Evolutionary conservation across 495 filamentous ascomycete species (phyloP), one percentile per base, ranked within the genome.

Genomic region (Penicillium ucsense): DNA sequence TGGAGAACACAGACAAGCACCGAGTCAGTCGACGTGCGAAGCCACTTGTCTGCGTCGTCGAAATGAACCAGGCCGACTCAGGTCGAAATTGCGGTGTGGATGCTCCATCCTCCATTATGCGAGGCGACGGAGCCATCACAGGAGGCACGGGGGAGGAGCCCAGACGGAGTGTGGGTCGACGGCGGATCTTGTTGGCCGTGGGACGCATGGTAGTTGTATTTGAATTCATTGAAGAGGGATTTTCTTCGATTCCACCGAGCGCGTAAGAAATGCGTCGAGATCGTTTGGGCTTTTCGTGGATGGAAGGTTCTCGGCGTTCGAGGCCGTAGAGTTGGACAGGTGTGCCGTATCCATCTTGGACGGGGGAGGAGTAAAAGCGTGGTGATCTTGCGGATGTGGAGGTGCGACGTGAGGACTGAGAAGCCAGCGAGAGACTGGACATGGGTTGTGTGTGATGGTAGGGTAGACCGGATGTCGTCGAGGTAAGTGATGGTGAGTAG

Each of bases 231-330:
- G 61, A 52, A 29, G 66, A 56, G 41, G 2, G 20, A 20, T 72
- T 66, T 47, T 71, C 68, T 20, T 64, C 65, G 57, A 70, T 70
- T 41, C 70, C 65, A 49, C 59, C 68, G 30, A 71, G 62, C 36
- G 62, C 66, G 48, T 68, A 61, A 12, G 68, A 71, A 48, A 71
- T 57, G 27, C 68, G 64, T 47, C 50, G 59, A 41, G 70, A 43
- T n/a, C 66, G 58, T 28, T 61, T 63, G 40, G 65, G 53, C 41
- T 53, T 57, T 41, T 66, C 54, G 40, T 49, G 47, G 50, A 70
- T 61, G 8, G 70, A 69, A 28, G 65, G 62, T 10, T 62, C 58
- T 47, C 68, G 64, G 46, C 66, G 56, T 37, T 71, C 68, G 28
- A 66, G 50, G 46, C 70, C 70, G 43, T 71, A 71, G 42, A 65